Conservation (phyloP, 2,329 filamentous ascomycete species). For the Stenocarpella maydis region DNA sequence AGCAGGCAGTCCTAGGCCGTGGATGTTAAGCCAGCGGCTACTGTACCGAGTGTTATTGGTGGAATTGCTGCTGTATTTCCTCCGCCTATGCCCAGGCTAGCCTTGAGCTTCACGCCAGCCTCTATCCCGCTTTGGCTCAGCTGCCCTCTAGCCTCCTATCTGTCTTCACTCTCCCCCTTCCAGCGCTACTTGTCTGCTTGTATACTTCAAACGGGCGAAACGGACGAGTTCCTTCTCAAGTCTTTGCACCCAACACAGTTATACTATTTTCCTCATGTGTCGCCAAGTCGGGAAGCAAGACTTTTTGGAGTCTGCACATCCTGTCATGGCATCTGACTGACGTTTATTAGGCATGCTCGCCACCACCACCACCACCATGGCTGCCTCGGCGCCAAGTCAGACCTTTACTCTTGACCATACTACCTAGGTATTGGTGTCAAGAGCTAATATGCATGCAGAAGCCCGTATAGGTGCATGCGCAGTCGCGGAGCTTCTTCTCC, state of each 20-base stretch:
- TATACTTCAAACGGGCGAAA: neutral
- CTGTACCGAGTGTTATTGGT: neutral
- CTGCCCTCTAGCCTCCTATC: conserved; percentile 7
- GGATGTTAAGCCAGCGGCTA: neutral
- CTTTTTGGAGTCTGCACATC: conserved; percentile 12
- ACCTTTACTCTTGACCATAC: neutral
- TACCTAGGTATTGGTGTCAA: too few species aligned
- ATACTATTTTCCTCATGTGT: neutral
- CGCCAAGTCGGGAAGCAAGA: conserved; percentile 18
- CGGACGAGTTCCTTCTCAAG: neutral
- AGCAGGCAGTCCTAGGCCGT: neutral
- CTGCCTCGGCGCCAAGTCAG: neutral
- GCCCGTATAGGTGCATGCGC: neutral
- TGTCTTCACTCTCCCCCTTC: neutral
- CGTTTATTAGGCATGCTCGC: neutral
- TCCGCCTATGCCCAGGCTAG: conserved; percentile 5
- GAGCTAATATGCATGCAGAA: too few species aligned
- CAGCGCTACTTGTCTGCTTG: neutral
- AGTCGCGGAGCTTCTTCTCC: neutral
- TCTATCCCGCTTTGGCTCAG: neutral
- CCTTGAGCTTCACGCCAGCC: neutral
- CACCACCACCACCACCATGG: neutral
- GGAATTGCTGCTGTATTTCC: conserved; percentile 10
- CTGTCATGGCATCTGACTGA: conserved; percentile 11
- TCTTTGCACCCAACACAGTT: neutral